phyloP scores from a whole-genome alignment of 2,329 filamentous ascomycete genomes.

The Amauroascus verrucosus region DNA sequence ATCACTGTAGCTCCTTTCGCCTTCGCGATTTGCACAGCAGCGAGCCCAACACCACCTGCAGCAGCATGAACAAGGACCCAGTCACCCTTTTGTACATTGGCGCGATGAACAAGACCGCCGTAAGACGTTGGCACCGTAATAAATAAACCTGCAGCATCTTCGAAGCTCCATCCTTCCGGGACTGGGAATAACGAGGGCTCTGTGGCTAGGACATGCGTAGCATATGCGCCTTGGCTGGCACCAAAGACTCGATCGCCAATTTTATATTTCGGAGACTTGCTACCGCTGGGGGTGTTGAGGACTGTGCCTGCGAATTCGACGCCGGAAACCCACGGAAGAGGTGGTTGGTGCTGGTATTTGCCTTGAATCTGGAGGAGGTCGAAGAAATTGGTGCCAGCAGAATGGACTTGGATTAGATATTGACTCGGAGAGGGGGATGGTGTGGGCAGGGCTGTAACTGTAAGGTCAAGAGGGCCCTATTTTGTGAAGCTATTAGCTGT shows the following conservation, averaged over 20 bases:
- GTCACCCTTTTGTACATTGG: conserved; percentile 67
- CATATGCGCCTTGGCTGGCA: conserved; percentile 74
- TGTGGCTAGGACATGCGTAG: conserved; percentile 57
- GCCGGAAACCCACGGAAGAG: conserved; percentile 78
- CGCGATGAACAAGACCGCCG: conserved; percentile 67
- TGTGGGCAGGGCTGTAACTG: conserved; percentile 62
- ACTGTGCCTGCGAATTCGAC: conserved; percentile 78
- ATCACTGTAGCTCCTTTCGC: conserved; percentile 86
- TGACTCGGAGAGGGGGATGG: conserved; percentile 60
- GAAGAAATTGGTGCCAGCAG: conserved; percentile 90
- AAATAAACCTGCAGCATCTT: conserved; percentile 78
- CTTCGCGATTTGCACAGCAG: conserved; percentile 89
- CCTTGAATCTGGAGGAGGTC: conserved; percentile 90
- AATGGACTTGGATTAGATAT: conserved; percentile 80
- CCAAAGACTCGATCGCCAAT: conserved; percentile 79
- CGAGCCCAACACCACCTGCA: conserved; percentile 80
- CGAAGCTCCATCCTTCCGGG: conserved; percentile 70
- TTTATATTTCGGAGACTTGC: conserved; percentile 52
- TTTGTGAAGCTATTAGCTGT: not conserved
- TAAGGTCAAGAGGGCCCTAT: conserved; percentile 69
- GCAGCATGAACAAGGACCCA: conserved; percentile 85
- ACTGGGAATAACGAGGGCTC: conserved; percentile 63
- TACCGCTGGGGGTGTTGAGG: conserved; percentile 51
- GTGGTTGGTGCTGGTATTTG: conserved; percentile 87
- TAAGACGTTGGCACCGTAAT: conserved; percentile 89